Evolutionary conservation across 2,329 filamentous ascomycete genomes (phyloP).

Genomic region (Blastomyces emzantsi): DNA sequence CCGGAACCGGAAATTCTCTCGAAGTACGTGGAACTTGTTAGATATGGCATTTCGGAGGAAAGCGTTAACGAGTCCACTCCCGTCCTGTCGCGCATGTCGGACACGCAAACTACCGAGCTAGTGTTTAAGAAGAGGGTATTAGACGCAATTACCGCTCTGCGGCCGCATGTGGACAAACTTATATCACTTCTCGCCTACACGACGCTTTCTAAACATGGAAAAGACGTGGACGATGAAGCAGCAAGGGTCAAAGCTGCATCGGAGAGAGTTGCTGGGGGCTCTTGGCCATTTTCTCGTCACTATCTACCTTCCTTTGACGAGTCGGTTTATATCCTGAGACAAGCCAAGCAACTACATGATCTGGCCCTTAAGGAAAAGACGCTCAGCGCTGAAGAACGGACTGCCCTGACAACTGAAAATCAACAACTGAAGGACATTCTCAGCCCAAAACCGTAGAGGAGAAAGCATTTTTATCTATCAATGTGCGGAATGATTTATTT

Average conservation of each 20-base stretch:
- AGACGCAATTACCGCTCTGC: background rate
- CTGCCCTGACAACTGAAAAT: background rate
- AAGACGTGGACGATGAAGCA: background rate
- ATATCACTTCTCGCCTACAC: slow-evolving; percentile 1
- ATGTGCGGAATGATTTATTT: background rate
- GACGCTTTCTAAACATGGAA: background rate
- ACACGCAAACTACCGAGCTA: background rate
- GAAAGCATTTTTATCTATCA: background rate
- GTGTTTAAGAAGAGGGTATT: slow-evolving; percentile 1
- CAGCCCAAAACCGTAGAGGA: background rate
- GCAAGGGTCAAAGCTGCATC: background rate
- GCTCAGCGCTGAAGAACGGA: background rate
- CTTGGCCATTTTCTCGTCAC: background rate
- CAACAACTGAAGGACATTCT: background rate
- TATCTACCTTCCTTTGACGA: background rate
- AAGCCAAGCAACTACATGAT: background rate
- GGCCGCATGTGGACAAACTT: background rate
- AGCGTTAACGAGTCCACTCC: background rate
- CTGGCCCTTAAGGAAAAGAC: background rate
- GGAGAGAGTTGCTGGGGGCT: background rate
- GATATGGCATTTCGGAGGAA: slow-evolving; percentile 2
- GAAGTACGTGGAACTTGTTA: slow-evolving; percentile 25
- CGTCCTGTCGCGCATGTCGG: background rate
- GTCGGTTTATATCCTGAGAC: background rate
- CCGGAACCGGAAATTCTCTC: slow-evolving; percentile 26